phyloP scores from a whole-genome alignment of 2,329 filamentous ascomycete genomes.

The Colletotrichum chlorophyti region DNA sequence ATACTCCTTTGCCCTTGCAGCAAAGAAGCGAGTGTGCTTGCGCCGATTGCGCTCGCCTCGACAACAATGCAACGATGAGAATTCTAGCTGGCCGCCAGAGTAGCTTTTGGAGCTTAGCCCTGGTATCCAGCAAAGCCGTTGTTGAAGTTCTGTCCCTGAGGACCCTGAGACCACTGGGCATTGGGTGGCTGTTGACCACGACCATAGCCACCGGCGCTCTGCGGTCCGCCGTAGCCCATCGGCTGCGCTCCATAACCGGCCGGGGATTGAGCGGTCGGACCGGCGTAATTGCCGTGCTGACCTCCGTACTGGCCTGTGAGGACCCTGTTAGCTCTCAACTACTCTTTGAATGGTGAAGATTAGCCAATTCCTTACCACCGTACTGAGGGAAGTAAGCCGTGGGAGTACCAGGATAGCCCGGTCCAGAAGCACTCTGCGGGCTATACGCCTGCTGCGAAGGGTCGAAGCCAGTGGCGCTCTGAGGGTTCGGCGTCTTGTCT shows the following conservation, averaged over 20 bases:
- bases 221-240: slow-evolving; percentile 74
- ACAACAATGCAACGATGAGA: slow-evolving; percentile 4
- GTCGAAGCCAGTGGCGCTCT: slow-evolving; percentile 71
- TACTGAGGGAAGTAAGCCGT: slow-evolving; percentile 93
- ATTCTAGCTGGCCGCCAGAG: slow-evolving; percentile 1
- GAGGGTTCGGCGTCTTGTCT: slow-evolving; percentile 86
- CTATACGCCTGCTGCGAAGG: slow-evolving; percentile 75
- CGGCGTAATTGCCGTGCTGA: slow-evolving; percentile 72
- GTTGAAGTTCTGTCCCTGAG: slow-evolving; percentile 63
- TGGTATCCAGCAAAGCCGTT: slow-evolving; percentile 71
- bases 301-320: slow-evolving; percentile 61
- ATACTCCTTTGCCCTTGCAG: slow-evolving; percentile 22
- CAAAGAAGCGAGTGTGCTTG: slow-evolving; percentile 14
- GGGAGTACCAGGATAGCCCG: slow-evolving; percentile 79
- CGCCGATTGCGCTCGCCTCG: slow-evolving; percentile 10
- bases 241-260: slow-evolving; percentile 70
- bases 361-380: slow-evolving; percentile 65
- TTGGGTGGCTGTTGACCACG: slow-evolving; percentile 72
- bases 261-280: slow-evolving; percentile 66
- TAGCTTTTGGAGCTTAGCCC: slow-evolving; percentile 47
- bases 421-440: slow-evolving; percentile 76
- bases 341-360: background rate
- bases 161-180: slow-evolving; percentile 59
- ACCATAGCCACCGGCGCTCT: slow-evolving; percentile 84
- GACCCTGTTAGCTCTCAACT: slow-evolving; percentile 35